Conservation (phyloP, 345 rosid genomes). For the Eucalyptus regnans region DNA sequence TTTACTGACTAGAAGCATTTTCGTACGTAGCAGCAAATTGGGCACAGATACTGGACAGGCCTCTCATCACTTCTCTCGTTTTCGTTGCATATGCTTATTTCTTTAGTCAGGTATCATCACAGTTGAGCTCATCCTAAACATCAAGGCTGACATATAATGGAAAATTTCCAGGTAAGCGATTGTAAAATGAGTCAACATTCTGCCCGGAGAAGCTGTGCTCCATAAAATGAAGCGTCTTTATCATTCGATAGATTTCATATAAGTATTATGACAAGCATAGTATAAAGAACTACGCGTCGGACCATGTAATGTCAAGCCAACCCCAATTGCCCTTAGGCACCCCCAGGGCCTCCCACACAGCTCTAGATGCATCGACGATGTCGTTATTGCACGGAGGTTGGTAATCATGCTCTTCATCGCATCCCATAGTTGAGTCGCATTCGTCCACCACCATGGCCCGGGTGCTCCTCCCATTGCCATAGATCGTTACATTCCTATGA, state of each 20-base stretch:
- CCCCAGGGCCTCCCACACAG: background rate
- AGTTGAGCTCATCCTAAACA: background rate
- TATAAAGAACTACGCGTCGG: background rate
- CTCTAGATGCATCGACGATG: background rate
- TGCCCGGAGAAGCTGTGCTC: background rate
- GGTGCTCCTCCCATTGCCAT: background rate
- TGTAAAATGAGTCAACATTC: background rate
- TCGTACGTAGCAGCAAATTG: background rate
- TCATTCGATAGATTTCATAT: background rate
- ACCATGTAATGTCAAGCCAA: background rate
- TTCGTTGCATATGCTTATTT: background rate
- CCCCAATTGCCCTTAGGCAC: background rate
- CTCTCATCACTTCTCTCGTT: background rate
- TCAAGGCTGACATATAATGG: background rate
- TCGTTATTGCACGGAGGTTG: background rate
- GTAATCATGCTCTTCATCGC: background rate
- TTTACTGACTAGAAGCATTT: background rate
- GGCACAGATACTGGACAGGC: background rate
- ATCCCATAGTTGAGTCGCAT: conserved; percentile 1
- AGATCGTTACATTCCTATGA: background rate
- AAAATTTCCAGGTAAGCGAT: background rate
- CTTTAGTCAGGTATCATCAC: background rate
- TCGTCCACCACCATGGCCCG: background rate
- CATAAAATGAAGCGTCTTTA: background rate
- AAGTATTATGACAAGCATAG: background rate